Evolutionary conservation across 768 basidiomycete species (phyloP), one percentile per base, ranked within the genome.

Genomic region (Tubosaeta sp.): DNA sequence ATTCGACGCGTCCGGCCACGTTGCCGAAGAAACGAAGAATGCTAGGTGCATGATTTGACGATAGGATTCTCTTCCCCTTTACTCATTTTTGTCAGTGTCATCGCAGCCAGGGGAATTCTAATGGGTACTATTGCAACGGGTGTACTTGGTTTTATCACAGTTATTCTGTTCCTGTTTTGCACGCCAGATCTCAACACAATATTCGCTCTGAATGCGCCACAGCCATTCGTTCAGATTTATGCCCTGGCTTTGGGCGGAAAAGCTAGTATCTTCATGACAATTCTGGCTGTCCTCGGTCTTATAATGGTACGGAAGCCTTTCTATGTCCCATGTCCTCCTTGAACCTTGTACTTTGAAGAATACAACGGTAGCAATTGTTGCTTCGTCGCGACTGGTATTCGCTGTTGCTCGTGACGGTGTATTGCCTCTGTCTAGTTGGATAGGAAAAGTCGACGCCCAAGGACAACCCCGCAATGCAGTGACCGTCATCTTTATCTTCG

Each of bases 331-430:
- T 18, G 1, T 47, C 36, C 22, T 40, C 11, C 22, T 36, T 49
- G 44, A 47, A 34, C 18, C 8, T 35, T 41, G 24, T 31, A 21
- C 30, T 16, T 21, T 3, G 3, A 59, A 91, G 87, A 94, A 89
- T 66, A 92, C 92, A 1, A 90, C 86, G 56, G 80, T 94, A 39
- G 82, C 89, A 16, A 83, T 95, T 50, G 90, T 94, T 18, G 93
- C 94, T 2, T 82, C 91, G 12, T 94, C 91, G 12, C 82, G 93
- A 4, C 78, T 96, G 24, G 78, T 96, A 35, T 96, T 89, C 61
- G 94, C 93, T 9, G 87, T 96, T 40, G 93, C 93, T n/a, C 85
- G 94, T 47, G 94, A 96, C 59, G 93, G 93, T 25, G 90, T 94
- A 0, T 74, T 96, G 11, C 93, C 94, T 1, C 65, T 89, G 42